Evolutionary conservation across 2,329 filamentous ascomycete genomes (phyloP).

Genomic region (Neurospora sp.): DNA sequence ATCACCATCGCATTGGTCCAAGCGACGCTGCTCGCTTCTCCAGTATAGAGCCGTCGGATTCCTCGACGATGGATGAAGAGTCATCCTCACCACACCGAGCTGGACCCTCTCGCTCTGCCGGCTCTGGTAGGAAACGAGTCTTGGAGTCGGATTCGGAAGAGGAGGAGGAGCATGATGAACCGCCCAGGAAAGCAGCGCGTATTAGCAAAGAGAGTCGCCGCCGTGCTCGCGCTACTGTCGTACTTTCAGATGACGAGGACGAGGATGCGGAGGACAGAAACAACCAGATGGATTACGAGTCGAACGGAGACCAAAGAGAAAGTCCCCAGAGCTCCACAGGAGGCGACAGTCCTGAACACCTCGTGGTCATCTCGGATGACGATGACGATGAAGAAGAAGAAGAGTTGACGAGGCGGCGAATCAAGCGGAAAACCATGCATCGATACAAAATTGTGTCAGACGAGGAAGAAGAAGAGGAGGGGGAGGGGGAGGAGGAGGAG

Average conservation of each 20-base stretch:
- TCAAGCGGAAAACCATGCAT: not conserved
- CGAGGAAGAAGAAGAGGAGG: not conserved
- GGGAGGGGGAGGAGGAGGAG: not conserved
- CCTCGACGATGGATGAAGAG: not conserved
- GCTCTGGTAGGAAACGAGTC: slow-evolving; percentile 1
- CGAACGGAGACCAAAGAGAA: not conserved
- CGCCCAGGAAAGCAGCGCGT: slow-evolving; percentile 5
- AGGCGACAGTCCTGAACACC: not conserved
- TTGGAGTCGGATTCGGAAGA: slow-evolving; percentile 9
- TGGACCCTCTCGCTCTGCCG: slow-evolving; percentile 4
- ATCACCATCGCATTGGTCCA: not conserved
- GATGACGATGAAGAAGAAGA: not conserved
- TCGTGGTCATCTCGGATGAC: not conserved
- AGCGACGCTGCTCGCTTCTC: slow-evolving; percentile 7
- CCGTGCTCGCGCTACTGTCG: not conserved
- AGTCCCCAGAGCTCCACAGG: not conserved
- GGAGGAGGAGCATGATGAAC: slow-evolving; percentile 1
- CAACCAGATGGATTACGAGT: not conserved
- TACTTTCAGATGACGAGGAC: not conserved
- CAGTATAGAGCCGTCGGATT: slow-evolving; percentile 8
- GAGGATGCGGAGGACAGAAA: not conserved
- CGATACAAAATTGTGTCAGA: not conserved
- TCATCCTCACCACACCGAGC: slow-evolving; percentile 1
- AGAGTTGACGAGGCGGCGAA: not conserved
- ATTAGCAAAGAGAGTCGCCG: not conserved